Percentiles rank a stretch among this genome's conserved stretches.
phyloP scores from a whole-genome alignment of 371 early-diverging fungal species.

The Mortierella sp. region DNA sequence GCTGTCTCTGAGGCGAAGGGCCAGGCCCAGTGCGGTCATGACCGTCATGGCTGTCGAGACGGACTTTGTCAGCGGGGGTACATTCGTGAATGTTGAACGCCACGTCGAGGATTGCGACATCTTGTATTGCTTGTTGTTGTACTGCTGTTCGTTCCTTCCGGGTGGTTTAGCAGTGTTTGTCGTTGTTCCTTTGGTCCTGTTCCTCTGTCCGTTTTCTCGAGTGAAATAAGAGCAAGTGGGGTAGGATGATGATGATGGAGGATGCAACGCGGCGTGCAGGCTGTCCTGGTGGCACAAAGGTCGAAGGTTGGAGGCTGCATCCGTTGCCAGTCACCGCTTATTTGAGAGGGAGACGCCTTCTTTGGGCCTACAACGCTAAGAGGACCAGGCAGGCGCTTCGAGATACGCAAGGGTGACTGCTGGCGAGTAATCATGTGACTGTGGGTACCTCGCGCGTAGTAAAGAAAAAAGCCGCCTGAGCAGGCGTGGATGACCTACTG shows the following conservation, averaged over 20 bases:
- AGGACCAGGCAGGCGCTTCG: no score
- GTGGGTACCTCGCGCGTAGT: no score
- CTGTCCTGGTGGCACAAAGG: constrained; percentile 7
- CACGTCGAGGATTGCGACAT: constrained; percentile 17
- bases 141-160: background rate
- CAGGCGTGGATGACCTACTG: background rate
- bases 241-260: background rate
- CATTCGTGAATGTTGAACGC: constrained; percentile 39
- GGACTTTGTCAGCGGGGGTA: constrained; percentile 47
- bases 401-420: no score
- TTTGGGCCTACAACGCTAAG: no score
- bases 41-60: constrained; percentile 45
- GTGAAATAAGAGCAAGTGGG: background rate
- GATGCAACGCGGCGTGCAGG: background rate
- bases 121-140: background rate
- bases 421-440: background rate
- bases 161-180: background rate
- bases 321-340: no score
- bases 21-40: constrained; percentile 36
- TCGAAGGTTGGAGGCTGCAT: no score
- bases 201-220: background rate
- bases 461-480: background rate
- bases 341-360: no score
- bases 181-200: background rate
- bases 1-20: constrained; percentile 28